Conservation (phyloP, 148 eudicot genomes). For the Beta vulgaris region DNA sequence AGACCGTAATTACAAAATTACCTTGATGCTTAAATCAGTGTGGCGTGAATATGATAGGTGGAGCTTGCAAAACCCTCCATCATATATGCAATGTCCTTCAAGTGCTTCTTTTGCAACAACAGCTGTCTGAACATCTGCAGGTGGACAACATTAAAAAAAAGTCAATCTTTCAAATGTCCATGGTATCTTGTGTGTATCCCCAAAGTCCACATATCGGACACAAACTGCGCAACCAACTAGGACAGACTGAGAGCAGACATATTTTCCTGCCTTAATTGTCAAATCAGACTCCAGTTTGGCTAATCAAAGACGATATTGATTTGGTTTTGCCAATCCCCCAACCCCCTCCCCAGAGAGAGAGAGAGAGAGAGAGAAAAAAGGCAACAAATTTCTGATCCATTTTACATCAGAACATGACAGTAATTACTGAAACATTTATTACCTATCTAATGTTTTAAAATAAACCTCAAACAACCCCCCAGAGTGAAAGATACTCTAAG, state of each 20-base stretch:
- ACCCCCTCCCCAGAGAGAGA: too few relatives aligned
- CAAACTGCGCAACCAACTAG: neutral
- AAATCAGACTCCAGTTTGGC: too few relatives aligned
- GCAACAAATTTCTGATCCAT: too few relatives aligned
- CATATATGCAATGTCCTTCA: slow-evolving; percentile 97
- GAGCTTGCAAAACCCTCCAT: slow-evolving; percentile 97
- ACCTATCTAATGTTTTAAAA: too few relatives aligned
- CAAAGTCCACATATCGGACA: neutral
- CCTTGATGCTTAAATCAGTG: slow-evolving; percentile 97
- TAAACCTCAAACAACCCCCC: too few relatives aligned
- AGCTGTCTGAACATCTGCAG: slow-evolving; percentile 88
- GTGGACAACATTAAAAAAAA: neutral
- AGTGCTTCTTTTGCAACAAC: slow-evolving; percentile 91
- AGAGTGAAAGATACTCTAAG: too few relatives aligned
- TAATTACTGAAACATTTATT: too few relatives aligned
- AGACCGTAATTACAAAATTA: slow-evolving; percentile 19
- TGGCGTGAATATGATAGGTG: slow-evolving; percentile 94
- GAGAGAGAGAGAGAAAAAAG: too few relatives aligned
- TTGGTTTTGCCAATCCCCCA: too few relatives aligned
- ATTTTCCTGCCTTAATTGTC: too few relatives aligned
- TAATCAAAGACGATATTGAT: too few relatives aligned
- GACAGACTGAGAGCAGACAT: neutral
- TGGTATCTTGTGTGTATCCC: neutral
- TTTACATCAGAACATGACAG: too few relatives aligned
- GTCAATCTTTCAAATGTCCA: neutral